Percentiles rank a stretch among this genome's conserved stretches.
Conservation (phyloP, 305 asterid species). For the Solanum chacoense region DNA sequence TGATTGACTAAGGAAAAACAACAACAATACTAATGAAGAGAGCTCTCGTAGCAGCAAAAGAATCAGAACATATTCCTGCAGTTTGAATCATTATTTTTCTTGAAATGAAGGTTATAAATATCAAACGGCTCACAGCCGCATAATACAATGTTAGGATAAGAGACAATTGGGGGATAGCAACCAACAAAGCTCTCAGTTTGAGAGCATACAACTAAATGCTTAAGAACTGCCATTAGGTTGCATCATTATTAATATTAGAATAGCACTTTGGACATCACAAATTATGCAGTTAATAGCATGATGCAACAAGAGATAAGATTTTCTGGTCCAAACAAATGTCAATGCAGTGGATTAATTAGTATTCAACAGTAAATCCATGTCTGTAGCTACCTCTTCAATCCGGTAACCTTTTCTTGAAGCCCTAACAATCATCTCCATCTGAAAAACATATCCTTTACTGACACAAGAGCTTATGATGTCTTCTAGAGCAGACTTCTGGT, state of each 20-base stretch:
- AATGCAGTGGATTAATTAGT: not conserved
- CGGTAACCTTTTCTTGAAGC: conserved; percentile 83
- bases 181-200: conserved; percentile 16
- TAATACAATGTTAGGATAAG: conserved; percentile 27
- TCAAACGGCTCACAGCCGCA: conserved; percentile 11
- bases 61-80: not conserved
- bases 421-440: conserved; percentile 98
- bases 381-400: conserved; percentile 68
- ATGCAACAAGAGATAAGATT: not conserved
- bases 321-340: not conserved
- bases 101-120: not conserved
- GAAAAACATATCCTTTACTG: conserved; percentile 94
- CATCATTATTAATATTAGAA: not conserved
- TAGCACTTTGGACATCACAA: not conserved
- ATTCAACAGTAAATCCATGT: not conserved
- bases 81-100: not conserved
- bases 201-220: not conserved
- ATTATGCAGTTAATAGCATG: not conserved
- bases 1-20: not conserved
- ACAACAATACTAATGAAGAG: not conserved
- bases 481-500: conserved; percentile 71
- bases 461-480: conserved; percentile 91
- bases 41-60: not conserved
- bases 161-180: conserved; percentile 11
- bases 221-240: not conserved